These are phyloP conservation scores for Phoma sp. DNA, from an alignment of 2,329 filamentous ascomycete species.

Conservation along the genomic window DNA sequence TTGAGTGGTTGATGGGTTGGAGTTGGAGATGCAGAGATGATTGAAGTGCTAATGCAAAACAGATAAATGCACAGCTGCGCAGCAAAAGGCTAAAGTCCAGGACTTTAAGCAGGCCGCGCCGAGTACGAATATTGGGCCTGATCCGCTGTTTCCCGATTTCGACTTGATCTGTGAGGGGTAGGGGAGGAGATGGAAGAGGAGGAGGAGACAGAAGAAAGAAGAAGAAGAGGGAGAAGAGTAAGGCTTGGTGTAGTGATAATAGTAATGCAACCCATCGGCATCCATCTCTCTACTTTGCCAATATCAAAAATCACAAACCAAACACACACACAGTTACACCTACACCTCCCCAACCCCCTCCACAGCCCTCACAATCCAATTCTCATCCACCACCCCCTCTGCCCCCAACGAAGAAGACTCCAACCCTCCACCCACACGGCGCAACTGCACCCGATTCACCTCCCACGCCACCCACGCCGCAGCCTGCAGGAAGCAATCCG, in stretches of 20 bases:
- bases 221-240: background rate
- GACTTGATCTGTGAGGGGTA: conserved; percentile 45
- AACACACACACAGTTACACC: background rate
- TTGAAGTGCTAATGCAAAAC: background rate
- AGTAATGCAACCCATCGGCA: background rate
- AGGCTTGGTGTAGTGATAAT: background rate
- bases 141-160: conserved; percentile 48
- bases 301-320: too few species aligned
- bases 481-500: conserved; percentile 79
- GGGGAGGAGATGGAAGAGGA: background rate
- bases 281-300: background rate
- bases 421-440: background rate
- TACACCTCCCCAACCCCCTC: background rate
- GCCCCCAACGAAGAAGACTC: too few species aligned
- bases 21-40: background rate
- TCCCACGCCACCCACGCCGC: conserved; percentile 81
- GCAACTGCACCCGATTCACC: conserved; percentile 54
- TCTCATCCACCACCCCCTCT: background rate
- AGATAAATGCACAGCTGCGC: conserved; percentile 40
- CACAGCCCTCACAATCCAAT: background rate
- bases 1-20: background rate
- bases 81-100: conserved; percentile 35
- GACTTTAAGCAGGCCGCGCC: conserved; percentile 34
- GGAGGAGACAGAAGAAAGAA: background rate
- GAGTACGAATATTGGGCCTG: conserved; percentile 45